A percentile compares a stretch with the other conserved stretches of the same genome.
Conservation (phyloP, 179 eudicot genomes). For the Beta lomatogona region DNA sequence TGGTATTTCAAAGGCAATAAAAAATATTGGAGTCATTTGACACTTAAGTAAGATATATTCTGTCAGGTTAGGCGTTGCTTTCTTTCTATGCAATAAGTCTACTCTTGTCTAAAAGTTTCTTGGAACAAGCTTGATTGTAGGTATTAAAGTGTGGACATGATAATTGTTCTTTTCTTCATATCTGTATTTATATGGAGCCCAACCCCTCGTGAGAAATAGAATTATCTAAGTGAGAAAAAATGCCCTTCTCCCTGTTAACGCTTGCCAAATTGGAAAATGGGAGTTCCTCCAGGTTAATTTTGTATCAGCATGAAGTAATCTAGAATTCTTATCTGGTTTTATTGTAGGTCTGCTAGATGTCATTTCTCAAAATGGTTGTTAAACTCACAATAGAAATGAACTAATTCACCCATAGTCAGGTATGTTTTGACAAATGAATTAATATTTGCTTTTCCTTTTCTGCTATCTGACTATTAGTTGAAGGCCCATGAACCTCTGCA, state of each 20-base stretch:
- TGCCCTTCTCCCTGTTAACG: background rate
- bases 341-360: slow-evolving; percentile 21
- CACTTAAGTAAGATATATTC: background rate
- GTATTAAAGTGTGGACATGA: background rate
- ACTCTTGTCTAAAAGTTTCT: background rate
- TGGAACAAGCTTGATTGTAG: background rate
- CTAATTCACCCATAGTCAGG: slow-evolving; percentile 4
- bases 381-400: slow-evolving; percentile 8
- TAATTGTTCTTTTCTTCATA: background rate
- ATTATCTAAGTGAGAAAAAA: background rate
- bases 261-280: background rate
- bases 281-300: slow-evolving; percentile 1
- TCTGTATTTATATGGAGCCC: background rate
- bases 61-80: background rate
- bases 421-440: background rate
- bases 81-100: background rate
- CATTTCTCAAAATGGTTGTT: slow-evolving; percentile 16
- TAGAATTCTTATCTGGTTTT: slow-evolving; percentile 4
- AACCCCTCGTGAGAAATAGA: background rate
- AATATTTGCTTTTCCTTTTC: background rate
- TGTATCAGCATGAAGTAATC: background rate
- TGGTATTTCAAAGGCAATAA: background rate
- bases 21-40: background rate
- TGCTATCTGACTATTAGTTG: background rate
- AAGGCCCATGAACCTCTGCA: background rate